Evolutionary conservation across 1,284 basidiomycete genomes (phyloP).

Genomic region (Boletus semigastroideus): DNA sequence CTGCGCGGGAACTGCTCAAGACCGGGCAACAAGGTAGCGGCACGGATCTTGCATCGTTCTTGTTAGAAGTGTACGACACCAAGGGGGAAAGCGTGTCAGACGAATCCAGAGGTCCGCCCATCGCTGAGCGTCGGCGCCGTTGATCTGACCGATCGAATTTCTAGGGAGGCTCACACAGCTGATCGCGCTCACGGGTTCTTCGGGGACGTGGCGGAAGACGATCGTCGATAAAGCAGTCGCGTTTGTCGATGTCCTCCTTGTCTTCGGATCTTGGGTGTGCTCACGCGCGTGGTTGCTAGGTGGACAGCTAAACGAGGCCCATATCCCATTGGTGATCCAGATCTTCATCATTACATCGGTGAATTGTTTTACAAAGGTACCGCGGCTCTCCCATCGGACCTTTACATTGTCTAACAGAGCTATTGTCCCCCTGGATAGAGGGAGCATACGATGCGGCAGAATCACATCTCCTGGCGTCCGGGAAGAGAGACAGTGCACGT

Average conservation of each 20-base stretch:
- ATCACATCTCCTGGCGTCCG: conserved; percentile 76
- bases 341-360: conserved; percentile 84
- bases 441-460: conserved; percentile 74
- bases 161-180: conserved; percentile 78
- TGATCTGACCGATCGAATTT: conserved; percentile 8
- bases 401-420: neutral
- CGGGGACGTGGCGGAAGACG: conserved; percentile 80
- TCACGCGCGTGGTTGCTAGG: conserved; percentile 38
- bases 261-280: conserved; percentile 8
- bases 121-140: neutral
- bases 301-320: conserved; percentile 79
- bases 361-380: conserved; percentile 85
- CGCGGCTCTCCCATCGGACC: conserved; percentile 12
- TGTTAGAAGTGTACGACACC: conserved; percentile 79
- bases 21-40: conserved; percentile 85
- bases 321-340: conserved; percentile 83
- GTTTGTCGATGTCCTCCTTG: conserved; percentile 47
- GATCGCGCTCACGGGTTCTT: conserved; percentile 72
- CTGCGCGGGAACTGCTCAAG: conserved; percentile 82
- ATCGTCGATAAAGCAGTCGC: conserved; percentile 75
- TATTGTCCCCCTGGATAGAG: conserved; percentile 46
- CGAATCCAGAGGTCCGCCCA: conserved; percentile 64
- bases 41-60: conserved; percentile 73
- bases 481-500: conserved; percentile 83
- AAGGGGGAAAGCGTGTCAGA: conserved; percentile 68